These are phyloP conservation scores for Chaetomium sp. DNA, from an alignment of 2,329 filamentous ascomycete genomes.

Conservation along the genomic window DNA sequence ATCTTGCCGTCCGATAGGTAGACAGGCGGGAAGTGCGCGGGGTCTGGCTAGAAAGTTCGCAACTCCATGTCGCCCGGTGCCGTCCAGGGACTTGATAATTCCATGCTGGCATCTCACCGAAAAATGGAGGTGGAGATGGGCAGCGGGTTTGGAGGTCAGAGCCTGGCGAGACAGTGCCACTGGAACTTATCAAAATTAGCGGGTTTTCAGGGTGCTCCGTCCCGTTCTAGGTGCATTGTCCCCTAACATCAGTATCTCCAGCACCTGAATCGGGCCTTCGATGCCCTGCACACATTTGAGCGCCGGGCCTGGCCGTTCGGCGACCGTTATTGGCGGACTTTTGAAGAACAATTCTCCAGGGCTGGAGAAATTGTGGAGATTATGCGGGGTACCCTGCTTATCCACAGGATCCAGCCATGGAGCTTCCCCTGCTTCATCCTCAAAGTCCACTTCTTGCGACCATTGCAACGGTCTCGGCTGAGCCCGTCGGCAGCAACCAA, in stretches of 20 bases:
- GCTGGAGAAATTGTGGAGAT: constrained; percentile 22
- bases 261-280: background rate
- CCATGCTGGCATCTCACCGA: background rate
- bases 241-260: background rate
- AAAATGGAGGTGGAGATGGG: background rate
- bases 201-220: background rate
- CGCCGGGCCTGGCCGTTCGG: background rate
- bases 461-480: too few relatives aligned
- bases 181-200: constrained; percentile 1
- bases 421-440: background rate
- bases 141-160: too few relatives aligned
- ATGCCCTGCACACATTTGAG: constrained; percentile 3
- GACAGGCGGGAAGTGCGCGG: too few relatives aligned
- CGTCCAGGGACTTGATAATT: background rate
- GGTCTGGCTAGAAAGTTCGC: too few relatives aligned
- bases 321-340: constrained; percentile 24
- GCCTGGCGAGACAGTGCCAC: too few relatives aligned
- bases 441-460: background rate
- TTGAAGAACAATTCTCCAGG: constrained; percentile 21
- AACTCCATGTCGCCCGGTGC: too few relatives aligned
- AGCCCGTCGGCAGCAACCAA: too few relatives aligned
- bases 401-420: background rate
- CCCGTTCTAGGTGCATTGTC: background rate
- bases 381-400: constrained; percentile 16
- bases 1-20: too few relatives aligned